Base-by-base conservation (phyloP, 192 early-diverging fungal genomes). In the Coemansia javaensis region DNA sequence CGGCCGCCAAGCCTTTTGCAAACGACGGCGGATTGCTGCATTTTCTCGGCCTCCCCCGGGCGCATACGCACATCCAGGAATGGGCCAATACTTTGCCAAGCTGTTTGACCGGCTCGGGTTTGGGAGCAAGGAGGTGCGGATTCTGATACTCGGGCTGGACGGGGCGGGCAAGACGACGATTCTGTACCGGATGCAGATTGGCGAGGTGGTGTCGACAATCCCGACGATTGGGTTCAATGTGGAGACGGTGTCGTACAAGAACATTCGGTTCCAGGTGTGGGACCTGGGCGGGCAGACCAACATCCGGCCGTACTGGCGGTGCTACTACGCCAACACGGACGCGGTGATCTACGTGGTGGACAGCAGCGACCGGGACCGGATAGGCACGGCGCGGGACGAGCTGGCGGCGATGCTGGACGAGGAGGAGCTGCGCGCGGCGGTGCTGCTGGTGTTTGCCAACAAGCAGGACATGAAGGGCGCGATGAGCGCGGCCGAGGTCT, bases 241-340 rank as follows among this genome's bases (percentile, higher is more conserved):
- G 18, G 94, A 94, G 62, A 94, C 94, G 9, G 88, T 97, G 32
- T 79, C 82, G 27, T 94, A 91, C 77, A 97, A 96, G 50, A 98
- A 98, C 77, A 88, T 98, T 66, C 94, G 94, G 70, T 97, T 98
- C 79, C 91, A 95, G 77, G 96, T 94, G 35, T 93, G 94, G 94
- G 91, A 98, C 75, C 63, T 94, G 34, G 93, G 92, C 33, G 91
- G 91, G 24, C 94, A 94, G 53, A 90, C 87, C 6, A 84, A 78
- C 15, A 90, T 93, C 52, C 81, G 86, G 24, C 96, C 96, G 5
- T 97, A 96, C 70, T 98, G 96, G 96, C 81, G 96, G 63, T 96
- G 93, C 81, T 98, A 98, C 78, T 98, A 97, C 64, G 86, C 90
- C 53, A 96, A 97, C 77, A 97, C 94, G n/a, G 93, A 97, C 64